Conservation (phyloP, 2,329 filamentous ascomycete genomes). For the Sclerotinia minor region DNA sequence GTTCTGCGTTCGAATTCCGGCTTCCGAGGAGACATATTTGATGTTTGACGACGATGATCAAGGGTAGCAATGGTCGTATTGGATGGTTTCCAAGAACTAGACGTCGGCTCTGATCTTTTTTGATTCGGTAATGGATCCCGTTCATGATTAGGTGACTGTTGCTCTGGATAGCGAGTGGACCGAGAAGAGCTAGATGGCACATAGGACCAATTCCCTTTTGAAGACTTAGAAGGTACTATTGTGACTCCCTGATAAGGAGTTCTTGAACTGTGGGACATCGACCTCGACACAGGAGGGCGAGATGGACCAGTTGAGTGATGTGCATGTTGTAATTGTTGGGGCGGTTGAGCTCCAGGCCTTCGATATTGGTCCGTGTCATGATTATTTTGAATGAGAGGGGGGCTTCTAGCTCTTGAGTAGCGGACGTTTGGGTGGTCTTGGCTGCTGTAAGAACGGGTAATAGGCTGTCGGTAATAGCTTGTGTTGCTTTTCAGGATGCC, state of each 20-base stretch:
- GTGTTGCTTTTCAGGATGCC: background rate
- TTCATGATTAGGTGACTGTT: background rate
- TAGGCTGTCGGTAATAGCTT: too few species aligned
- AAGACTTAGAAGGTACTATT: background rate
- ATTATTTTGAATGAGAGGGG: background rate
- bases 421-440: background rate
- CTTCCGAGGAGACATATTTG: background rate
- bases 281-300: background rate
- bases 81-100: background rate
- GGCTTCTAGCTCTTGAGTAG: background rate
- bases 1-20: background rate
- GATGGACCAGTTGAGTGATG: background rate
- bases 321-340: background rate
- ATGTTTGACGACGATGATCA: background rate
- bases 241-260: background rate
- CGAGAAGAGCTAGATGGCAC: background rate
- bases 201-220: conserved; percentile 3
- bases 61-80: background rate
- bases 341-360: background rate
- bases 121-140: background rate
- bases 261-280: background rate
- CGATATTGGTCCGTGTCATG: too few species aligned
- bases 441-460: background rate
- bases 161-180: background rate
- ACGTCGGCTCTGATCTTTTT: background rate